A percentile compares a stretch with the other conserved stretches of the same genome.
These are phyloP conservation scores for Hymenoscyphus fraxineus DNA, from an alignment of 2,329 filamentous ascomycete genomes.

Conservation along the genomic window DNA sequence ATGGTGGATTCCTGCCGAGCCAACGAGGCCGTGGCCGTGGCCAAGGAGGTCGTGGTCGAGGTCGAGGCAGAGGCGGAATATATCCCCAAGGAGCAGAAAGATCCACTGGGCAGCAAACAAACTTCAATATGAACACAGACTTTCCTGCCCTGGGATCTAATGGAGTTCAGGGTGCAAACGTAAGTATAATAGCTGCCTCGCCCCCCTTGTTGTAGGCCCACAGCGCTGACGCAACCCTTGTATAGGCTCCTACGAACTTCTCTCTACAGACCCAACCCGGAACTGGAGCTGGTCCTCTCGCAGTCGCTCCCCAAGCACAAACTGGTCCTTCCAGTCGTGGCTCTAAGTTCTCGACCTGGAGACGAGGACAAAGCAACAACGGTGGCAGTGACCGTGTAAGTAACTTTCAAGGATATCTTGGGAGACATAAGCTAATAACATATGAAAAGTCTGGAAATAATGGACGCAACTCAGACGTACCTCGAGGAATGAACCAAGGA, in stretches of 20 bases:
- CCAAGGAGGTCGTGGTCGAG: neutral
- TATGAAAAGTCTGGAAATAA: neutral
- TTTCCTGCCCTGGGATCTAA: neutral
- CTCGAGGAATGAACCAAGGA: neutral
- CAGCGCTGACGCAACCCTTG: neutral
- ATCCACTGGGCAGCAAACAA: too few relatives aligned
- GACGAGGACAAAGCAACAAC: too few relatives aligned
- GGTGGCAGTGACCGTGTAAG: too few relatives aligned
- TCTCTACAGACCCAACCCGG: neutral
- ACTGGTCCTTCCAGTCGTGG: neutral
- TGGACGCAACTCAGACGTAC: neutral
- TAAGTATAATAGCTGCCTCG: neutral
- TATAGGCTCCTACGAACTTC: neutral
- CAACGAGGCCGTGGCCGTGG: neutral
- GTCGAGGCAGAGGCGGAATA: neutral
- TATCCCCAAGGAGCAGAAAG: too few relatives aligned
- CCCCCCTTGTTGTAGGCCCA: neutral
- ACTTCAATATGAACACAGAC: too few relatives aligned
- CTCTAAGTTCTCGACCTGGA: neutral
- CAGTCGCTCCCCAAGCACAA: neutral
- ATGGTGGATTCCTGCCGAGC: too few relatives aligned
- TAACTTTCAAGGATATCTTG: neutral
- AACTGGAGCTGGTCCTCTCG: neutral
- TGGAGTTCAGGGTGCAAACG: neutral
- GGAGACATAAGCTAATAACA: neutral